Conservation (phyloP, 73 alveolate genomes). For the Tetrahymena thermophila region DNA sequence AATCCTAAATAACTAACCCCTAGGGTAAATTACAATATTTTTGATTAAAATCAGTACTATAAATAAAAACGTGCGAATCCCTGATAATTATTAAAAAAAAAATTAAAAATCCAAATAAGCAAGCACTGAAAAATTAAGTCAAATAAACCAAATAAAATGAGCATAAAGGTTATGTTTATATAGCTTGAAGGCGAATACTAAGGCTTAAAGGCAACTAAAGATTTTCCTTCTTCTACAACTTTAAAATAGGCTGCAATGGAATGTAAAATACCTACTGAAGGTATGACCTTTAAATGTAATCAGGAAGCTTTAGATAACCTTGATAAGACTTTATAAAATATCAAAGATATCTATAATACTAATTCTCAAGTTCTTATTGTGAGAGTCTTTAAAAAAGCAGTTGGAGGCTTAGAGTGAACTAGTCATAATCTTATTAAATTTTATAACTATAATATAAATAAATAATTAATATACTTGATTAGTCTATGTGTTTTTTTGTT, state of each 20-base stretch:
- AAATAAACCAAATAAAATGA: background rate
- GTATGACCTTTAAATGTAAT: background rate
- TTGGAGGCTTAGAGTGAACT: background rate
- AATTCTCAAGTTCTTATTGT: background rate
- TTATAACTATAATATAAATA: too few relatives aligned
- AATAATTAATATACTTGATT: too few relatives aligned
- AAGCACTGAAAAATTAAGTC: too few relatives aligned
- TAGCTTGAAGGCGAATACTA: background rate
- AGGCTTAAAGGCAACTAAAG: background rate
- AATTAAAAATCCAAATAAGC: too few relatives aligned
- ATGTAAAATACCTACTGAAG: background rate
- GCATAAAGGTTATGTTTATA: background rate
- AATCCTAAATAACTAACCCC: too few relatives aligned
- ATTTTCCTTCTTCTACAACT: background rate
- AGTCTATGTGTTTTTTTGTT: too few relatives aligned
- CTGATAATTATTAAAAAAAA: too few relatives aligned
- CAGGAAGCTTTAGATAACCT: background rate
- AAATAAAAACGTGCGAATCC: too few relatives aligned
- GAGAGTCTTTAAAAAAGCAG: background rate
- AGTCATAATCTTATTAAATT: too few relatives aligned
- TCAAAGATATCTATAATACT: background rate
- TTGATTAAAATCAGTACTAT: too few relatives aligned
- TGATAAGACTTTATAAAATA: background rate
- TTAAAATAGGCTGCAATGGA: background rate
- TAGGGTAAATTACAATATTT: too few relatives aligned